These are phyloP conservation scores for Cryomyces minteri DNA, from an alignment of 495 filamentous ascomycete genomes.

Conservation along the genomic window DNA sequence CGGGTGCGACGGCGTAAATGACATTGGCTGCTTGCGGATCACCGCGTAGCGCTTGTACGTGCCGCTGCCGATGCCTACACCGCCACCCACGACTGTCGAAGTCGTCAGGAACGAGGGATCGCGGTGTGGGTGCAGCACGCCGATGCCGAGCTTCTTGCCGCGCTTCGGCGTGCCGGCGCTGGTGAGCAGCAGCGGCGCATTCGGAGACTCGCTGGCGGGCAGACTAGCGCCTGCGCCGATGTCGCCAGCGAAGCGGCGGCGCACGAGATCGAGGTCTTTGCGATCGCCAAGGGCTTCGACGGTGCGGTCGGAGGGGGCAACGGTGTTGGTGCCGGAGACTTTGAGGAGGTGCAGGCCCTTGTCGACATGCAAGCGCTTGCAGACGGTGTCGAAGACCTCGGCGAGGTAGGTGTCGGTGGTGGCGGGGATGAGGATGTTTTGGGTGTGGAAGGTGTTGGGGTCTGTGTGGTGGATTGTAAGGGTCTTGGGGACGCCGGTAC, in stretches of 20 bases:
- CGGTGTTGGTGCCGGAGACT: conserved; percentile 64
- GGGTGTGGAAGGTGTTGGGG: conserved; percentile 33
- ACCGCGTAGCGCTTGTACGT: conserved; percentile 79
- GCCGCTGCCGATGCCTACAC: conserved; percentile 12
- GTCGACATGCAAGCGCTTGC: conserved; percentile 75
- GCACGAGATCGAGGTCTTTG: conserved; percentile 68
- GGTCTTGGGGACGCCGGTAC: conserved; percentile 66
- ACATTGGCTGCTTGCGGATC: conserved; percentile 85
- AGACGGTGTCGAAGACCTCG: conserved; percentile 81
- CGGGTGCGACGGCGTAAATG: conserved; percentile 69
- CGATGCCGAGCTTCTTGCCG: conserved; percentile 20
- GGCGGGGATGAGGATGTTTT: conserved; percentile 54
- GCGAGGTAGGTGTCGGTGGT: conserved; percentile 89
- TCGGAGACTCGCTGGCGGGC: conserved; percentile 65
- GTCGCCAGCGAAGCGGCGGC: conserved; percentile 68
- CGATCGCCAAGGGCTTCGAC: conserved; percentile 76
- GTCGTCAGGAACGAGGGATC: conserved; percentile 39
- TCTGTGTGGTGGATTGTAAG: conserved; percentile 73
- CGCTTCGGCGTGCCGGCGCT: conserved; percentile 50
- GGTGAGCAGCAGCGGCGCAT: conserved; percentile 49
- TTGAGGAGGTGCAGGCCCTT: conserved; percentile 80
- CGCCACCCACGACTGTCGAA: too few species aligned
- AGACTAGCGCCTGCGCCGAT: conserved; percentile 57
- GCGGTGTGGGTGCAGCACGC: conserved; percentile 49
- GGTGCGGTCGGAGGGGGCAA: conserved; percentile 69